Evolutionary conservation across 495 filamentous ascomycete species (phyloP), one percentile per base, ranked within the genome.

Genomic region (Lindgomyces ingoldianus): DNA sequence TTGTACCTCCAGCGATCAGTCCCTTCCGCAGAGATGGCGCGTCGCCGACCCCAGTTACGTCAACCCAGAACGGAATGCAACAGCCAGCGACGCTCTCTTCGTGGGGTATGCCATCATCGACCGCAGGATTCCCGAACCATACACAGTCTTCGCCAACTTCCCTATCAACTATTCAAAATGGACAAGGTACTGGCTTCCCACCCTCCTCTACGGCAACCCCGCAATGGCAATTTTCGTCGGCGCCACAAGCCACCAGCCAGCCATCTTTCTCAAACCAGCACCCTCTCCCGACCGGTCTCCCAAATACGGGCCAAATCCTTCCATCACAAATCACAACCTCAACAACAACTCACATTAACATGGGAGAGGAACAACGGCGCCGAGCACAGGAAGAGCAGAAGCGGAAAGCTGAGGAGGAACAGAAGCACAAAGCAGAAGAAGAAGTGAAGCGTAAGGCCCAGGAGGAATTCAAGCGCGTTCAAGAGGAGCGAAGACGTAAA

Each of bases 401-500:
- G 19, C 47, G 30, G 10, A 27, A 51, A 52, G 58, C 8, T 8
- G 12, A 53, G 26, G 51, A 64, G n/a, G 25, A 11, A 39, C 24
- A 57, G 25, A n/a, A 16, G 22, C 56, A 41, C 16, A 16, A 45
- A 44, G 6, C 12, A 3, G 16, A 45, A 30, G n/a, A 55, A 47
- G 49, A 62, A 27, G 33, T 12, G 24, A 19, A 46, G 48, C 59
- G 41, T 4, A 48, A 9, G 19, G 33, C 47, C 11, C 50, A 55
- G 19, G 60, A 52, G 24, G 49, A 54, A 29, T 30, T 41, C 22
- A 25, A 44, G 61, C 18, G 30, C 49, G 9, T 51, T 4, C 36
- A 22, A 41, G 41, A 41, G 46, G 57, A 54, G 42, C 45, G 60
- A 39, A 33, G 33, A 29, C 63, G 30, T 14, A 55, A 36, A 27